Evolutionary conservation across 2,329 filamentous ascomycete species (phyloP).

Genomic region (Orbilia quercus): DNA sequence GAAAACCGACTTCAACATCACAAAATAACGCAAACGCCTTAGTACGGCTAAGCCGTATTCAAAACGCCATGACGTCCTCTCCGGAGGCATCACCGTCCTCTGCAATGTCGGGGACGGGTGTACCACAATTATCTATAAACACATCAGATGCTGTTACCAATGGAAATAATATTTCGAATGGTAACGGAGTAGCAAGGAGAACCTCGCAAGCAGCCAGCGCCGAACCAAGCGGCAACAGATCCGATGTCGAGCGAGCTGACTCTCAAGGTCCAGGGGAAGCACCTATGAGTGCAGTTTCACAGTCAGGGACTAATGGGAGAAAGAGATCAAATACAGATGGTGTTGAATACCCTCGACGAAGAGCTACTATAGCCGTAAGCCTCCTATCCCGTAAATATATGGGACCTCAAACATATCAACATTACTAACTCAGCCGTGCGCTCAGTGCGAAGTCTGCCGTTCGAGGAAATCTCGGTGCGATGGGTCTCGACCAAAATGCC

Average conservation of each 20-base stretch:
- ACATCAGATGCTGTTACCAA: constrained; percentile 52
- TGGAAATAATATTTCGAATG: constrained; percentile 43
- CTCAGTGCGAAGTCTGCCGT: constrained; percentile 81
- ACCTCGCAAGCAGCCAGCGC: constrained; percentile 41
- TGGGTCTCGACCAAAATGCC: constrained; percentile 82
- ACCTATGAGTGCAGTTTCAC: constrained; percentile 62
- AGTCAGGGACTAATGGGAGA: constrained; percentile 69
- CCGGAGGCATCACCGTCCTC: constrained; percentile 53
- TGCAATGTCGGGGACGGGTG: constrained; percentile 49
- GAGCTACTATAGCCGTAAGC: constrained; percentile 75
- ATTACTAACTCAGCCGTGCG: constrained; percentile 67
- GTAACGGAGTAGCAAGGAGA: constrained; percentile 33
- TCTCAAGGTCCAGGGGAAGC: constrained; percentile 58
- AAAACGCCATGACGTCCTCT: constrained; percentile 54
- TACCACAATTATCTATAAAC: constrained; percentile 54
- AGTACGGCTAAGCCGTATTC: constrained; percentile 56
- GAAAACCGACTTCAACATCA: constrained; percentile 52
- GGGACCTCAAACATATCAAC: constrained; percentile 15
- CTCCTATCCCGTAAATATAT: background rate
- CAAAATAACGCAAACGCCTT: constrained; percentile 55
- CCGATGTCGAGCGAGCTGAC: constrained; percentile 57
- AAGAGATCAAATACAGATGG: constrained; percentile 69
- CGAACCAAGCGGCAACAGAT: constrained; percentile 32
- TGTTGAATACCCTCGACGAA: constrained; percentile 73
- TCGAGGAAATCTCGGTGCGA: constrained; percentile 83